phyloP scores from a whole-genome alignment of 768 basidiomycete species.

The Bullera alba region DNA sequence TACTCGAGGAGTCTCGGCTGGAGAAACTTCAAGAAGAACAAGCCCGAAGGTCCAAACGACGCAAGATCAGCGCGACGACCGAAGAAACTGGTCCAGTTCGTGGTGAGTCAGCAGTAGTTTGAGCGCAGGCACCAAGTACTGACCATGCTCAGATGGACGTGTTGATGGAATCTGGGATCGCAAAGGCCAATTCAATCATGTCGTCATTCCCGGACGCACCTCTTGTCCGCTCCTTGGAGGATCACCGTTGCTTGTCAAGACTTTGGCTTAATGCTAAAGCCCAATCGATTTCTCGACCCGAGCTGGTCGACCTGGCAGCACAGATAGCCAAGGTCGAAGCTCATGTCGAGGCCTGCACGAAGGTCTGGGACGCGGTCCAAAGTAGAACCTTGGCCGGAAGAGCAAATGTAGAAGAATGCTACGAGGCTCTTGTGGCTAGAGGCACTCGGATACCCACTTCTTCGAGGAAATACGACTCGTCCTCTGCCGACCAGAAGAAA shows the following conservation, averaged over 20 bases:
- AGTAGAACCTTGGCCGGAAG: not conserved
- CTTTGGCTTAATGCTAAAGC: too few species aligned
- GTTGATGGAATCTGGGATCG: constrained; percentile 14
- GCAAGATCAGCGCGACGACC: constrained; percentile 1
- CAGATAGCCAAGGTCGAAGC: constrained; percentile 6
- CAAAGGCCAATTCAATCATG: not conserved
- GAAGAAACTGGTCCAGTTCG: constrained; percentile 10
- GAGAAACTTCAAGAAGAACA: constrained; percentile 19
- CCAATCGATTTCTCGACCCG: too few species aligned
- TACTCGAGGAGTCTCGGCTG: constrained; percentile 21
- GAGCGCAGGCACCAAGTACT: not conserved
- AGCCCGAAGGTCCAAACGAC: constrained; percentile 1
- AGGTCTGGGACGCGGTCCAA: constrained; percentile 3
- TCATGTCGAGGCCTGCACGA: constrained; percentile 19
- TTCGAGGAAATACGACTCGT: not conserved
- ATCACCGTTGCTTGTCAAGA: too few species aligned
- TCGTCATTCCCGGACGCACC: not conserved
- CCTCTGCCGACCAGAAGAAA: not conserved
- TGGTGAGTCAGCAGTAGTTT: constrained; percentile 13
- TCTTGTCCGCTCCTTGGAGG: not conserved
- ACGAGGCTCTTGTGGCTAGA: not conserved
- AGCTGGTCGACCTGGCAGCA: not conserved
- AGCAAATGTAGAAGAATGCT: not conserved
- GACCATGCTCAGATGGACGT: constrained; percentile 21
- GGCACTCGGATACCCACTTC: not conserved